Evolutionary conservation across 345 rosid species (phyloP).

Genomic region (Eucalyptus marginata): DNA sequence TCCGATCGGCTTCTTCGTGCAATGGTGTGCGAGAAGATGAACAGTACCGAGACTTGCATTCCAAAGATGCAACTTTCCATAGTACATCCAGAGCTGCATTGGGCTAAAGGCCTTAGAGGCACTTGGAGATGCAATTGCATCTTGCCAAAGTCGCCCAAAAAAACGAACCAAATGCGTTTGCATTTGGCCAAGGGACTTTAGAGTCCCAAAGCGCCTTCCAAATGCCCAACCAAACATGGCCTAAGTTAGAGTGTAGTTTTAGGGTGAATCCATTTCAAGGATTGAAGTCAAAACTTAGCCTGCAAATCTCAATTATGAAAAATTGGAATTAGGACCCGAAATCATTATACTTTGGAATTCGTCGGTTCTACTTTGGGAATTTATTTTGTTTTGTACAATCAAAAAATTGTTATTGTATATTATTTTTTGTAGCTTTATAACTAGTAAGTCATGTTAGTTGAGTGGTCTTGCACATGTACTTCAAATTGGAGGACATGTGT

Average conservation of each 20-base stretch:
- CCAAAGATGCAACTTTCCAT: too few relatives aligned
- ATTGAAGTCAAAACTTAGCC: neutral
- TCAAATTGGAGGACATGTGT: neutral
- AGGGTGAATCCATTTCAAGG: neutral
- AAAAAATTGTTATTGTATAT: neutral
- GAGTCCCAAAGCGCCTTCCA: too few relatives aligned
- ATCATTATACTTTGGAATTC: neutral
- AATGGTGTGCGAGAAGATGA: too few relatives aligned
- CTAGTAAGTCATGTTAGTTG: neutral
- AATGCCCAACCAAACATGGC: too few relatives aligned
- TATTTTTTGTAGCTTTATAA: neutral
- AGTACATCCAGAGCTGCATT: too few relatives aligned
- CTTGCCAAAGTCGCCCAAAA: too few relatives aligned
- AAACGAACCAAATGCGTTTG: too few relatives aligned
- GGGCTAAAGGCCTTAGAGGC: too few relatives aligned
- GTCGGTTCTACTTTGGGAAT: neutral
- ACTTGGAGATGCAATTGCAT: too few relatives aligned
- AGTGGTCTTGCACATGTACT: neutral
- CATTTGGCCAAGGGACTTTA: too few relatives aligned
- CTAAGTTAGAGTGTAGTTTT: neutral
- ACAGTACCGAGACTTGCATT: too few relatives aligned
- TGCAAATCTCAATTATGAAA: neutral
- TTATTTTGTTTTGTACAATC: neutral
- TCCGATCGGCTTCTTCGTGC: too few relatives aligned
- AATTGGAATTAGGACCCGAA: neutral